Evolutionary conservation across 2,329 filamentous ascomycete species (phyloP), one percentile per base, ranked within the genome.

Genomic region (Fusarium globosum): DNA sequence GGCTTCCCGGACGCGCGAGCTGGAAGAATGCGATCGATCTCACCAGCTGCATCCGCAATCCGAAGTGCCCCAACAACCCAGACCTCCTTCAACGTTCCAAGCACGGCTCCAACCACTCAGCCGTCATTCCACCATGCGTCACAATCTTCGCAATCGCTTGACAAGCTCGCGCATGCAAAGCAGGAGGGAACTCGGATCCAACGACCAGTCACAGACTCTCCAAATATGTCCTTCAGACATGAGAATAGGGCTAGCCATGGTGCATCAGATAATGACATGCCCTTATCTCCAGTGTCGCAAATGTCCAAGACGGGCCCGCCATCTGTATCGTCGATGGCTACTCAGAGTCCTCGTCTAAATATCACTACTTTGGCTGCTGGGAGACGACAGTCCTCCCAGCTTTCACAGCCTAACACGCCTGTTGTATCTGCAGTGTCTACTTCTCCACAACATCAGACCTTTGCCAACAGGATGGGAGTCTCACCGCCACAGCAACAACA

Each of bases 331-430:
- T 77, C 77, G n/a, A 73, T 76, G 23, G 71, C 65, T 43, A 68
- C 75, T n/a, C 77, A 78, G 42, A 78, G 75, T 41, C 75, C 77
- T 70, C 76, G 62, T n/a, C 59, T 75, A 14, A 56, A 68, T 26
- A 76, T 68, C 23, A 61, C 65, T 14, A 51, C 64, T 14, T 45
- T 64, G 35, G 56, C 61, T 52, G 23, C 56, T 38, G 71, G 61
- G 33, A 46, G 61, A 26, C 71, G 65, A 41, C 75, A 65, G 23
- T 75, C 73, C 26, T 61, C 71, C 21, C 71, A 71, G 41, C 60
- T 67, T 52, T 65, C 71, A 16, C 68, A 63, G 36, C 48, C 51
- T 21, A 39, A 57, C 18, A 73, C 75, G 6, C 68, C 74, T 23
- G 48, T 64, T 20, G 41, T 74, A 28, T 70, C 74, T 18, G 41